Base-by-base conservation (phyloP, 2,329 filamentous ascomycete genomes). In the Botrytis galanthina region DNA sequence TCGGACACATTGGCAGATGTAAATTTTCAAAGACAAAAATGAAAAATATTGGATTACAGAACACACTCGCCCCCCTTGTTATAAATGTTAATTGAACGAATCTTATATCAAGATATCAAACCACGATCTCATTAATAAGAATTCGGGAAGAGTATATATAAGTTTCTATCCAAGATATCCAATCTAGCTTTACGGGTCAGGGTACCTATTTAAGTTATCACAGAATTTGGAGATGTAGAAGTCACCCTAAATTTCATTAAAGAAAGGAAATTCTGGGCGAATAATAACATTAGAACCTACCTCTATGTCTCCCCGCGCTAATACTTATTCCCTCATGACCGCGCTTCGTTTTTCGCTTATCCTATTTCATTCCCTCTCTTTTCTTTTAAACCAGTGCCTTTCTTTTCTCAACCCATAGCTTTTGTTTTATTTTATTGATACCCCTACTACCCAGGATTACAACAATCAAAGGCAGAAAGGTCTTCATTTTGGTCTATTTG, bases 191-290 rank as follows among this genome's bases (percentile, higher is more conserved):
- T 5, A 12, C 4, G 4, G 0, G 46, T 48, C 46, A 48, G 46
- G 5, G 4, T 26, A 4, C 39, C 39, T 42, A 42, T 42, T 42
- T 14, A 16, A 48, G 22, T 26, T 12, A 10, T 48, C 46, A 10
- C 46, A n/a, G 22, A 26, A 14, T 14, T 9, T 51, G 8, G 4
- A 6, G 10, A 26, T n/a, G 1, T 42, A 16, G 39, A 42, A 42
- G 39, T 51, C 5, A 12, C 2, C 10, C 10, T 14, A n/a, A 0
- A 51, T 2, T 12, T n/a, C 9, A n/a, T 14, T 12, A 42, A 39
- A 0, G 0, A 26, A 26, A 12, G 3, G 6, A n/a, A 14, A 12
- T 10, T 1, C 14, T 2, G 26, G 6, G 48, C 48, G 22, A n/a
- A 51, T n/a, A 5, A n/a, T 6, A n/a, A 26, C 2, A 3, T 26